Percentiles rank a stretch among this genome's conserved stretches.
phyloP scores from a whole-genome alignment of 495 filamentous ascomycete genomes.

The Penicillium nucicola region DNA sequence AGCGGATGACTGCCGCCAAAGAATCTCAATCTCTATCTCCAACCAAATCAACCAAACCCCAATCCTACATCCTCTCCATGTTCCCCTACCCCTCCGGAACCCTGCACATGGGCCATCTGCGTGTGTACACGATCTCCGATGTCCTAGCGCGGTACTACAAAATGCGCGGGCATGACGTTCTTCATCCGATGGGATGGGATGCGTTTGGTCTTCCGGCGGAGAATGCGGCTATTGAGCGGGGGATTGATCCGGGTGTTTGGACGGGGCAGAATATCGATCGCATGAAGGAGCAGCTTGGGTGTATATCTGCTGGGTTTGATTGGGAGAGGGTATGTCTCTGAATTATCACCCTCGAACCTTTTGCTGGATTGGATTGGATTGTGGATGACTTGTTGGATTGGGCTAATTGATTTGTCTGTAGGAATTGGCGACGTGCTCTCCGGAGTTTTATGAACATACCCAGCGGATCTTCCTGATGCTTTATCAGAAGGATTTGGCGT shows the following conservation, averaged over 20 bases:
- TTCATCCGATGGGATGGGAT: slow-evolving; percentile 93
- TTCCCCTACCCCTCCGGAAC: slow-evolving; percentile 90
- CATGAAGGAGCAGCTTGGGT: slow-evolving; percentile 78
- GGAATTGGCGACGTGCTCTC: slow-evolving; percentile 82
- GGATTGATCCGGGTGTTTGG: slow-evolving; percentile 75
- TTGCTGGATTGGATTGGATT: neutral
- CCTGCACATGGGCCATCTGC: slow-evolving; percentile 85
- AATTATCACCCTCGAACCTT: no score
- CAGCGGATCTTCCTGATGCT: slow-evolving; percentile 79
- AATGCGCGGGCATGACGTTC: slow-evolving; percentile 71
- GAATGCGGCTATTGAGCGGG: slow-evolving; percentile 88
- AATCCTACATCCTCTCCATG: slow-evolving; percentile 83
- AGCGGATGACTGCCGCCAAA: neutral
- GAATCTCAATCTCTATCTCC: no score
- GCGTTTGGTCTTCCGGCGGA: slow-evolving; percentile 88
- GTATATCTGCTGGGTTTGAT: slow-evolving; percentile 77
- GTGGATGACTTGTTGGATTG: no score
- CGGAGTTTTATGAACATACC: slow-evolving; percentile 83
- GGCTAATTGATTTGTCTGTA: slow-evolving; percentile 27
- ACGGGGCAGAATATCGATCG: slow-evolving; percentile 71
- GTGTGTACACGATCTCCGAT: slow-evolving; percentile 89
- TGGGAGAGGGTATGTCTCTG: slow-evolving; percentile 68
- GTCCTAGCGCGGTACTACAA: slow-evolving; percentile 73
- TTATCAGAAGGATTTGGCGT: slow-evolving; percentile 68
- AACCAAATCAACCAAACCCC: slow-evolving; percentile 29